A percentile compares a stretch with the other conserved stretches of the same genome.
Evolutionary conservation across 441 rosid species (phyloP).

Genomic region (Geranium incanum): DNA sequence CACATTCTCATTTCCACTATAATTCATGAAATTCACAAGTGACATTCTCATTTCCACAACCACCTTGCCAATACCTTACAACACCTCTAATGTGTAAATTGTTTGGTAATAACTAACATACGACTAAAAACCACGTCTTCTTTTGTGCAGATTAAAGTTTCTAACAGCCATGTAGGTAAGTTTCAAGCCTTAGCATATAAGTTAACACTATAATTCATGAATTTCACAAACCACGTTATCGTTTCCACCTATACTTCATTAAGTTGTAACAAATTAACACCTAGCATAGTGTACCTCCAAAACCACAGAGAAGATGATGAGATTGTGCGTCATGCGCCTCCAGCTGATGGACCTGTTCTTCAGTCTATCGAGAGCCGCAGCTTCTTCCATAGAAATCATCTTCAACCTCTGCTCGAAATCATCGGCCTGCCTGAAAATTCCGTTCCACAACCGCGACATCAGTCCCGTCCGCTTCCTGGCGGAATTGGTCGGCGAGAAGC

Average conservation of each 20-base stretch:
- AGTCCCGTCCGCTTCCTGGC: conserved; percentile 43
- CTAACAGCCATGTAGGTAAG: background rate
- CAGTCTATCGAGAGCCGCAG: conserved; percentile 50
- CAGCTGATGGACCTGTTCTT: conserved; percentile 53
- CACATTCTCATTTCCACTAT: conserved; percentile 1
- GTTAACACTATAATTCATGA: background rate
- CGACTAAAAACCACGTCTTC: background rate
- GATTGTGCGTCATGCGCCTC: conserved; percentile 54
- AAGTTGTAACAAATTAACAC: background rate
- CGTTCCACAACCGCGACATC: conserved; percentile 63
- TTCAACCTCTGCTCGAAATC: conserved; percentile 49
- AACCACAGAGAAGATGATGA: conserved; percentile 51
- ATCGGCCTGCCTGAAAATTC: conserved; percentile 35
- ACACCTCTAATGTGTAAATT: too few species aligned
- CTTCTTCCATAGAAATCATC: conserved; percentile 73
- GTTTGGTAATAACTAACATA: too few species aligned
- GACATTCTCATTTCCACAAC: background rate
- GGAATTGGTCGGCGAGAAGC: background rate
- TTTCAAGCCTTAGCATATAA: too few species aligned
- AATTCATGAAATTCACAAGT: background rate
- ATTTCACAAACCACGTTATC: background rate
- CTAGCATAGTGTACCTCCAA: conserved; percentile 47
- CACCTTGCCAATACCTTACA: background rate
- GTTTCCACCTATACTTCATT: background rate
- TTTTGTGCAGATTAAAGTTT: background rate